Evolutionary conservation across 371 early-diverging fungal species (phyloP), one percentile per base, ranked within the genome.

Genomic region (Coemansia sp.): DNA sequence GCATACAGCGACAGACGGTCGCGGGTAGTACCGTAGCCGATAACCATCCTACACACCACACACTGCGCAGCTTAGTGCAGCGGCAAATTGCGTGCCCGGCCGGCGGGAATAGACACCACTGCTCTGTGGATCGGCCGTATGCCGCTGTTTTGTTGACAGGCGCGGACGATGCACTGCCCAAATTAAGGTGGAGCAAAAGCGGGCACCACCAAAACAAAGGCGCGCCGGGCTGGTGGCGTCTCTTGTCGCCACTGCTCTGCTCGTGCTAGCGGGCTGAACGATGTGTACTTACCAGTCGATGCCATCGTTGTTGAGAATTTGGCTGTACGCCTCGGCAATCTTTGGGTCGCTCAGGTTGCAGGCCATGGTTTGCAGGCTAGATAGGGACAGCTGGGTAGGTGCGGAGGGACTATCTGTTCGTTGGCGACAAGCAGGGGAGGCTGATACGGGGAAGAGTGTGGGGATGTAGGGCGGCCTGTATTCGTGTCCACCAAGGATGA

Each of bases 241-340:
- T 16, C 46, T 46, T 46, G n/a, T 44, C 16, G n/a, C n/a, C n/a
- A n/a, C n/a, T n/a, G n/a, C n/a, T n/a, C n/a, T n/a, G n/a, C n/a
- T n/a, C n/a, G n/a, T n/a, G n/a, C n/a, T n/a, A n/a, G n/a, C n/a
- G n/a, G n/a, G n/a, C n/a, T n/a, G n/a, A n/a, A n/a, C n/a, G n/a
- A n/a, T n/a, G n/a, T 49, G 5, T 32, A 50, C 72, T 48, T 67
- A 72, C 72, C 72, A 72, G 60, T 72, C 72, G 47, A 57, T 56
- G 37, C 49, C 64, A 53, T 72, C 64, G 38, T 38, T 12, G 44
- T 52, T 60, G 42, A 72, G 60, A n/a, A 72, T 60, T 14, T 46
- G 59, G 56, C 48, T 46, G 60, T 72, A 72, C 11, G 68, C 60
- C 39, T 67, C 64, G 42, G 69, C 49, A 16, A 72, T 72, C 43